Evolutionary conservation across 257 asterid species (phyloP).

Genomic region (Fraxinus americana): DNA sequence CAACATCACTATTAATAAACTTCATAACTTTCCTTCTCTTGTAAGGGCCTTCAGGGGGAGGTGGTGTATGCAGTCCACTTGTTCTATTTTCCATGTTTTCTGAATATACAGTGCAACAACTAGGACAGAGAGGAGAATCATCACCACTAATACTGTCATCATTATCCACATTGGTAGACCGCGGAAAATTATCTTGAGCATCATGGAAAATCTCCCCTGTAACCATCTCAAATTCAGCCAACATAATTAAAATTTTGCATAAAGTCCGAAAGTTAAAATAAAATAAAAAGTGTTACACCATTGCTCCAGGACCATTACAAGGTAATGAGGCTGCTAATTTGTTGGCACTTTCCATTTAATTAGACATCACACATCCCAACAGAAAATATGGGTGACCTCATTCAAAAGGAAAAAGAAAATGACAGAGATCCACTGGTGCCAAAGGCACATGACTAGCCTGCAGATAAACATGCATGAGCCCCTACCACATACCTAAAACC

Average conservation of each 20-base stretch:
- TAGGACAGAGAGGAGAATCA: conserved; percentile 32
- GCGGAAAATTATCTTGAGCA: conserved; percentile 50
- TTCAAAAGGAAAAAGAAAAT: background rate
- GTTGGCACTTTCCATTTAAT: no score
- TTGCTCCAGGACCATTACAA: background rate
- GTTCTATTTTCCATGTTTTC: conserved; percentile 21
- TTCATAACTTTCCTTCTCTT: conserved; percentile 54
- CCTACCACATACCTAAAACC: background rate
- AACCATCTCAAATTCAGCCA: conserved; percentile 26
- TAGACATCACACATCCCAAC: no score
- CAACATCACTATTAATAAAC: conserved; percentile 29
- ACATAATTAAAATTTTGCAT: conserved; percentile 13
- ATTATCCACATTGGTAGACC: conserved; percentile 22
- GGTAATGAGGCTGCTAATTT: no score
- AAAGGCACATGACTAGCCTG: background rate
- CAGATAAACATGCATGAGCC: background rate
- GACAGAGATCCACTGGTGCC: background rate
- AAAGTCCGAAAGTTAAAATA: background rate
- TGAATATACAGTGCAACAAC: conserved; percentile 28
- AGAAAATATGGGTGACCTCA: no score
- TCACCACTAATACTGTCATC: conserved; percentile 29
- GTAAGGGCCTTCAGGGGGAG: conserved; percentile 42
- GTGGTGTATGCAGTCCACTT: conserved; percentile 39
- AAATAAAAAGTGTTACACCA: background rate
- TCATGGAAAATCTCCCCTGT: conserved; percentile 71